Base-by-base conservation (phyloP, 371 early-diverging fungal species). In the Cokeromyces recurvatus region DNA sequence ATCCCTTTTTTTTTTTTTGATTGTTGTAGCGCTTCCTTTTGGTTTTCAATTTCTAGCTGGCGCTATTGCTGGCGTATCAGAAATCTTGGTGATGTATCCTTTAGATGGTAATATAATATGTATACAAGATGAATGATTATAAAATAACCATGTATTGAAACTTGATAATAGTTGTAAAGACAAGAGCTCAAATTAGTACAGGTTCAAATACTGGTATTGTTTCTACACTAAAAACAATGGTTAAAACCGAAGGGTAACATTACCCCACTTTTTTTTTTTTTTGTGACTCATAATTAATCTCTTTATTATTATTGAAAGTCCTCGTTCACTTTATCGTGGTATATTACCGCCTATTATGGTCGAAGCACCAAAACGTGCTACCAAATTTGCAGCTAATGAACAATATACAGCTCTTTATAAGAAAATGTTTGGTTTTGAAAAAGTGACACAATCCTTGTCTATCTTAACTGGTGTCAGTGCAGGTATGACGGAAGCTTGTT, bases 281-380 rank as follows among this genome's bases (percentile, higher is more conserved):
- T n/a, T 53, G 31, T 44, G 36, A 42, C 41, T 53, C 40, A 45
- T 32, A 35, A 7, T 25, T 17, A 14, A 31, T 38, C 29, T 29
- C 11, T 29, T 11, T 27, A 27, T 10, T 17, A 15, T 51, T 29
- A 15, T 16, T 59, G 24, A 55, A 48, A 83, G 85, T 23, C 72
- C 86, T 45, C 77, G 74, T 22, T 75, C 85, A 8, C 78, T 97
- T 35, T 97, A 97, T 69, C 84, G 97, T 48, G 97, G 98, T 37
- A 95, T 97, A 51, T 57, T 93, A 27, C 93, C 98, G 16, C 98
- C 98, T 4, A 92, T 97, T 64, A 72, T 96, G 73, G 94, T 97
- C 2, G 98, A 97, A 74, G 98, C 98, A 37, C 98, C 98, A 15
- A 97, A 97, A 77, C 85, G 98, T 45, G 95, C 95, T 11, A 95